Conservation (phyloP, 225 moss, liverwort and hornwort genomes). For the Ulota crispa region DNA sequence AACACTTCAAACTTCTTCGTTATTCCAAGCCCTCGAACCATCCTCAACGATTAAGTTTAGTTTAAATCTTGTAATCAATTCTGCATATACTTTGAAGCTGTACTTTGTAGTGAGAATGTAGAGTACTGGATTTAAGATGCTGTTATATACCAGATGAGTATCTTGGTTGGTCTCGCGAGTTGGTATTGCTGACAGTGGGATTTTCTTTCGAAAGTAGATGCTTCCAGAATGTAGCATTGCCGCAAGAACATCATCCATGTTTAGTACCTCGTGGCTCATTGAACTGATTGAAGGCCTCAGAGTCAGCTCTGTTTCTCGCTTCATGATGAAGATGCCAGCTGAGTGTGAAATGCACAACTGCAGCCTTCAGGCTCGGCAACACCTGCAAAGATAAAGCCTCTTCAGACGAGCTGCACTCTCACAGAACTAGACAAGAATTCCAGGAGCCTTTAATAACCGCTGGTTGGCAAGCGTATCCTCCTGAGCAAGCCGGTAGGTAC, state of each 20-base stretch:
- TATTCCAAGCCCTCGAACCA: no score
- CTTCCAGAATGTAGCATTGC: not conserved
- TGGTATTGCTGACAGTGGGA: not conserved
- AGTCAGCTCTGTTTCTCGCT: not conserved
- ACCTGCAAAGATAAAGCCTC: not conserved
- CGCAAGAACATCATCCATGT: not conserved
- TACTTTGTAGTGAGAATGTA: no score
- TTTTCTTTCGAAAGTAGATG: not conserved
- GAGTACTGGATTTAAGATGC: no score
- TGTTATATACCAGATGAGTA: not conserved
- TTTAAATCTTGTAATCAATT: no score
- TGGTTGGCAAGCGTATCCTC: no score
- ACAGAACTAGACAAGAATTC: not conserved
- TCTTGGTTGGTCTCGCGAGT: rapidly evolving
- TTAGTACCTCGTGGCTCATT: not conserved
- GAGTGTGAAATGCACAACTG: no score
- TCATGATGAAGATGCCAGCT: not conserved
- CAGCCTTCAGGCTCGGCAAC: not conserved
- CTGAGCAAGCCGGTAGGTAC: no score
- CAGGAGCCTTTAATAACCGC: not conserved
- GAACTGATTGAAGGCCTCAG: not conserved
- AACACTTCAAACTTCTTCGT: no score
- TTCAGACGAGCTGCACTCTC: not conserved
- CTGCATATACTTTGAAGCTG: no score
- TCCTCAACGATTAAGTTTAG: no score